Conservation (phyloP, 2,329 filamentous ascomycete species). For the Aureobasidium sp. region DNA sequence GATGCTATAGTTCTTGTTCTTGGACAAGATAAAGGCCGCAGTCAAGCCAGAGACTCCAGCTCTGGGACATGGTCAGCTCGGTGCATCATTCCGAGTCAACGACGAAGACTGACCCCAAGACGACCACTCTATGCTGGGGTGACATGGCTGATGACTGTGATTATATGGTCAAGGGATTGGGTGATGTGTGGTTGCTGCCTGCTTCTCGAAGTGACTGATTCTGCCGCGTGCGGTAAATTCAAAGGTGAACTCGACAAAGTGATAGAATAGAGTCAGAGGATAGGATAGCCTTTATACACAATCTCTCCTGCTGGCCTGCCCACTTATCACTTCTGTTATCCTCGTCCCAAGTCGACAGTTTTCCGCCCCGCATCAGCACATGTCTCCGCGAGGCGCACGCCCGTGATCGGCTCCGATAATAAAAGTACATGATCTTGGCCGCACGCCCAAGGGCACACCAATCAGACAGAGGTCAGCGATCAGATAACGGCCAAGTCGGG, state of each 20-base stretch:
- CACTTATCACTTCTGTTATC: not conserved
- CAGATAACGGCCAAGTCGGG: not conserved
- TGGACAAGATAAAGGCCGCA: slow-evolving; percentile 55
- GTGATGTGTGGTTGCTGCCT: not conserved
- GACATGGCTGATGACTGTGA: slow-evolving; percentile 1
- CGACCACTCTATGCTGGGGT: slow-evolving; percentile 34
- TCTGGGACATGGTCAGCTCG: slow-evolving; percentile 30
- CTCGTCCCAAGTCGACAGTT: not conserved
- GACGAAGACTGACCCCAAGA: slow-evolving; percentile 39
- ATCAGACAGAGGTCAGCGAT: not conserved
- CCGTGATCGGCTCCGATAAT: not conserved
- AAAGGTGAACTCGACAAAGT: not conserved
- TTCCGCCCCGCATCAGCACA: slow-evolving; percentile 1
- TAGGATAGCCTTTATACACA: not conserved
- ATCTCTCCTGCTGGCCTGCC: not conserved
- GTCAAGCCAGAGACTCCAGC: slow-evolving; percentile 62
- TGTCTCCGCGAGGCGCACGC: not conserved
- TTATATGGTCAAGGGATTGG: slow-evolving; percentile 1
- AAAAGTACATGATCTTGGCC: not conserved
- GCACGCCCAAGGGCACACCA: not conserved
- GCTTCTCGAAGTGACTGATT: not conserved
- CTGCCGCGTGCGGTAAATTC: not conserved
- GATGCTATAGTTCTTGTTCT: slow-evolving; percentile 50
- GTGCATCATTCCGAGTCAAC: not conserved
- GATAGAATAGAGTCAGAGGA: not conserved